These are phyloP conservation scores for Albugo candida DNA, from an alignment of 352 stramenopile genomes.

Conservation along the genomic window DNA sequence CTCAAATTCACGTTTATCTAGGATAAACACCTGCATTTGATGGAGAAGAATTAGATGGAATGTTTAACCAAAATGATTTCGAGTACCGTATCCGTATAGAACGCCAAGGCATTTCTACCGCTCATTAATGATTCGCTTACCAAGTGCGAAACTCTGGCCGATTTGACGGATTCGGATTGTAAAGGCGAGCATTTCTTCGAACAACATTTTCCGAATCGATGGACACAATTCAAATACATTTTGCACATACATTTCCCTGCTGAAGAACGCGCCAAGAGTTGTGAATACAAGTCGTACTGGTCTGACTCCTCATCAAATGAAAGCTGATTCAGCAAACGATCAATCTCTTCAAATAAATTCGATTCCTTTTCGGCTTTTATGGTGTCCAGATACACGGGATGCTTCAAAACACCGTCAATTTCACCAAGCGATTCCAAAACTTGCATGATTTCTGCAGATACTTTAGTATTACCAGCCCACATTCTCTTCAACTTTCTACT, in stretches of 20 bases:
- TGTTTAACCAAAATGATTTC: neutral
- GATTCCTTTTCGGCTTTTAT: conserved; percentile 35
- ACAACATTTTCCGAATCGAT: conserved; percentile 50
- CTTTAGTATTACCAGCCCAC: conserved; percentile 29
- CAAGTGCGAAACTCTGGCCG: conserved; percentile 11
- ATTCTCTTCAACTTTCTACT: conserved; percentile 30
- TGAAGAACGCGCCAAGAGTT: too few species aligned
- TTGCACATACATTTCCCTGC: conserved; percentile 36
- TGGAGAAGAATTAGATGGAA: neutral
- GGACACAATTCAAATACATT: conserved; percentile 39
- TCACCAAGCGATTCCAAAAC: conserved; percentile 56
- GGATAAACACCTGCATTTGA: conserved; percentile 25
- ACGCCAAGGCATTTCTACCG: conserved; percentile 42
- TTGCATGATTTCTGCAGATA: conserved; percentile 46
- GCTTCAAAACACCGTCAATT: conserved; percentile 40
- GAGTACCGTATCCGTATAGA: conserved; percentile 53
- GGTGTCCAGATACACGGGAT: conserved; percentile 30
- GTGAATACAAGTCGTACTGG: conserved; percentile 1
- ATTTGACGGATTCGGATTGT: neutral
- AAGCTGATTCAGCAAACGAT: conserved; percentile 17
- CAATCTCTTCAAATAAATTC: conserved; percentile 28
- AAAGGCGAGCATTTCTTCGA: conserved; percentile 10
- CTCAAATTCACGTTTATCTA: conserved; percentile 66
- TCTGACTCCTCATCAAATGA: conserved; percentile 6
- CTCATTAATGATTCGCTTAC: conserved; percentile 61